Conservation (phyloP, 148 eudicot species). For the Persicaria maculosa region DNA sequence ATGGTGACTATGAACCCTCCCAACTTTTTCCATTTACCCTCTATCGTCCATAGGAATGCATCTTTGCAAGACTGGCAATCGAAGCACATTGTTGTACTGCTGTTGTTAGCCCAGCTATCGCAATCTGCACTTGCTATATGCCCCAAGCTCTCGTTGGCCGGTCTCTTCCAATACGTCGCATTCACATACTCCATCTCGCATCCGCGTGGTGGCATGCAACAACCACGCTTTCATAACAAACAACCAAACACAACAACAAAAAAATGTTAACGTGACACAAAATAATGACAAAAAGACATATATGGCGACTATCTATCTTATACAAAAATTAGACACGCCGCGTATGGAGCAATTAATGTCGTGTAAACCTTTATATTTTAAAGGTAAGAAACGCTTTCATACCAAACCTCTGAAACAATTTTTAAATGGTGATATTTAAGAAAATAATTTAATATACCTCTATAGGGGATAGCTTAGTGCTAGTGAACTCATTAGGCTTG, state of each 20-base stretch:
- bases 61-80: conserved; percentile 28
- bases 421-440: too few relatives aligned
- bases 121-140: conserved; percentile 19
- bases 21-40: conserved; percentile 26
- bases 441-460: conserved; percentile 25
- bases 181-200: conserved; percentile 37
- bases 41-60: conserved; percentile 16
- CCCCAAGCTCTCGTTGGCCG: not conserved
- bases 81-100: conserved; percentile 21
- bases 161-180: conserved; percentile 26
- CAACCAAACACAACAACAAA: not conserved
- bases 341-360: too few relatives aligned
- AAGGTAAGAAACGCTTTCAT: too few relatives aligned
- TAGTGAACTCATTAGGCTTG: conserved; percentile 21
- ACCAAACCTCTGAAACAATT: too few relatives aligned
- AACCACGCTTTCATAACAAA: conserved; percentile 23
- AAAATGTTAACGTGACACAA: too few relatives aligned
- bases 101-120: conserved; percentile 28
- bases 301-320: too few relatives aligned
- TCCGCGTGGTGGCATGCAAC: conserved; percentile 31
- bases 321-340: too few relatives aligned
- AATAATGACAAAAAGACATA: too few relatives aligned
- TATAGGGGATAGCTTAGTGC: conserved; percentile 22
- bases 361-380: too few relatives aligned
- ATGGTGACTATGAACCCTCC: conserved; percentile 26